Evolutionary conservation across 495 filamentous ascomycete genomes (phyloP).

Genomic region (Annulohypoxylon bovei): DNA sequence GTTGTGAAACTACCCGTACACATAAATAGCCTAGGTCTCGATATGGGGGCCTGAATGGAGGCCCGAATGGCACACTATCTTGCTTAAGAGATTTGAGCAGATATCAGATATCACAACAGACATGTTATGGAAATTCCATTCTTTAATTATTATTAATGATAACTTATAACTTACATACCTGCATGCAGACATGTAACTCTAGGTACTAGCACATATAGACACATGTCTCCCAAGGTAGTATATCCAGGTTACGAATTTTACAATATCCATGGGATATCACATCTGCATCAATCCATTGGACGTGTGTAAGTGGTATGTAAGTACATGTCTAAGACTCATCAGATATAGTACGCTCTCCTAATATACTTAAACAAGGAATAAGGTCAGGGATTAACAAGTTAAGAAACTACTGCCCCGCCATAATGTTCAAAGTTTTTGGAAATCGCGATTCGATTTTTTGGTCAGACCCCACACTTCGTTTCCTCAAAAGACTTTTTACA

Average conservation of each 20-base stretch:
- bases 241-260: conserved; percentile 5
- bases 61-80: conserved; percentile 40
- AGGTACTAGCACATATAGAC: background rate
- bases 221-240: background rate
- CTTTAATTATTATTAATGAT: conserved; percentile 16
- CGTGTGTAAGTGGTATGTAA: background rate
- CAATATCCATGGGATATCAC: background rate
- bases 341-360: conserved; percentile 8
- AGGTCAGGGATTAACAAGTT: conserved; percentile 26
- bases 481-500: conserved; percentile 21
- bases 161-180: conserved; percentile 3
- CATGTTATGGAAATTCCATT: conserved; percentile 11
- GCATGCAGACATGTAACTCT: background rate
- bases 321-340: conserved; percentile 8
- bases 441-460: conserved; percentile 36
- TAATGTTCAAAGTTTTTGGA: conserved; percentile 14
- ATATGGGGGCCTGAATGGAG: conserved; percentile 13
- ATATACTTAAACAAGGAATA: conserved; percentile 22
- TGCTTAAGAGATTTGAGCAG: conserved; percentile 32
- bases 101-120: conserved; percentile 40
- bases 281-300: background rate
- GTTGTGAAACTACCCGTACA: conserved; percentile 15
- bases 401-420: conserved; percentile 26
- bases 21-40: conserved; percentile 11
- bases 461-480: conserved; percentile 35